Base-by-base conservation (phyloP, 2,329 filamentous ascomycete genomes). In the Trichophyton rubrum region DNA sequence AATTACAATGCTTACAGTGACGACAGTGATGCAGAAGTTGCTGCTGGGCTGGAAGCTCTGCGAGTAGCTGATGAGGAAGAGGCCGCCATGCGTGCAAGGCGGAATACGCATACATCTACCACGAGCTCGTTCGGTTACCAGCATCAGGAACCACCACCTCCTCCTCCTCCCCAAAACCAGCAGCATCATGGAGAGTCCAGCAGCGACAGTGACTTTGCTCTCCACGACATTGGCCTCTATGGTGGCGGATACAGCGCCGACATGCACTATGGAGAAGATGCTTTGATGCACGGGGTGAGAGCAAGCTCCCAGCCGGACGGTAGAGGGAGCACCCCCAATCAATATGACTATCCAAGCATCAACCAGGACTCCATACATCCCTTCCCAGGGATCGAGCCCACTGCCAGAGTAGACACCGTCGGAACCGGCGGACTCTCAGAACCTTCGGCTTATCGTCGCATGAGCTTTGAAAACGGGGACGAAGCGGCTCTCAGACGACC, bases 391-490 rank as follows among this genome's bases (percentile, higher is more conserved):
- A 79, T 83, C 65, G 76, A 75, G 60, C 78, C 71, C 13, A 80
- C 85, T 60, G 89, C 87, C 4, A 82, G 88, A 59, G 87, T 96
- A 58, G 92, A 97, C 72, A 90, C 89, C 55, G 88, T 84, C 57
- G 91, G 89, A 6, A 96, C 90, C n/a, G 93, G 92, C 45, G 93
- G 93, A 1, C 75, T 96, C 30, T 85, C 90, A 63, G 83, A 88
- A 61, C 90, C 91, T 1, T 84, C 80, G 57, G 79, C 79, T 5
- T 73, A 72, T 49, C 77, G 90, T 65, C 83, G 90, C 62, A 79
- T 90, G 67, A 96, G 90, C 73, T 96, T 93, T 67, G 92, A 97
- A 66, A 90, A 96, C 70, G 92, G 89, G 1, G 93, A 96, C 66
- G 93, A 97, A 71, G 79, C 53, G 73, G 82, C 70, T 79, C 81